Evolutionary conservation across 495 filamentous ascomycete genomes (phyloP).

Genomic region (Glutinoglossum americanum): DNA sequence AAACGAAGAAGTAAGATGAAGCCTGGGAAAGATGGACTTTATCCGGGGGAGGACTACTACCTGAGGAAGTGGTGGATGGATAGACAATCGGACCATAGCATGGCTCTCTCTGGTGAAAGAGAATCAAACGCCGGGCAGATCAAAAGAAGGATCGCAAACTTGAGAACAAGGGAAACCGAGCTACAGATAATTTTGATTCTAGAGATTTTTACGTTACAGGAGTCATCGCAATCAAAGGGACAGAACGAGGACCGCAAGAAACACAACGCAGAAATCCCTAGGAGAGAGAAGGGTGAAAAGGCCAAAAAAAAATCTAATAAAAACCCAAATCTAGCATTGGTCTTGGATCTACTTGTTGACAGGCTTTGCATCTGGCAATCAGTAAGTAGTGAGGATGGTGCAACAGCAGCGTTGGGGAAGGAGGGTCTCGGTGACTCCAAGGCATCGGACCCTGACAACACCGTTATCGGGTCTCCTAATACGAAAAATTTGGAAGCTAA

Average conservation of each 20-base stretch:
- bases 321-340: constrained; percentile 31
- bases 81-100: constrained; percentile 9
- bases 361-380: constrained; percentile 93
- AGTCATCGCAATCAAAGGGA: not conserved
- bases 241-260: not conserved
- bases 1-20: constrained; percentile 25
- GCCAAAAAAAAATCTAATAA: constrained; percentile 20
- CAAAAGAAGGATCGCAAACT: constrained; percentile 12
- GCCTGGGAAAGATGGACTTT: constrained; percentile 52
- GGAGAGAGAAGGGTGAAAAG: constrained; percentile 16
- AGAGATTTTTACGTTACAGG: constrained; percentile 53
- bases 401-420: constrained; percentile 8
- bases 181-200: constrained; percentile 79
- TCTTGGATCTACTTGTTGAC: constrained; percentile 74
- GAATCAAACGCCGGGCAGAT: constrained; percentile 2
- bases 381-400: constrained; percentile 33
- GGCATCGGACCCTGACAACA: not conserved
- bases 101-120: constrained; percentile 3
- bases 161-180: constrained; percentile 42
- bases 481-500: not conserved
- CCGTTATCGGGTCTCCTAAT: constrained; percentile 13
- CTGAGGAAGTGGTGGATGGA: constrained; percentile 60
- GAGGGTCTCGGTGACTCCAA: not conserved
- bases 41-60: constrained; percentile 51
- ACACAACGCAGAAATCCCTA: constrained; percentile 2